Base-by-base conservation (phyloP, 1,284 basidiomycete genomes). In the Rhodotorula sp. region DNA sequence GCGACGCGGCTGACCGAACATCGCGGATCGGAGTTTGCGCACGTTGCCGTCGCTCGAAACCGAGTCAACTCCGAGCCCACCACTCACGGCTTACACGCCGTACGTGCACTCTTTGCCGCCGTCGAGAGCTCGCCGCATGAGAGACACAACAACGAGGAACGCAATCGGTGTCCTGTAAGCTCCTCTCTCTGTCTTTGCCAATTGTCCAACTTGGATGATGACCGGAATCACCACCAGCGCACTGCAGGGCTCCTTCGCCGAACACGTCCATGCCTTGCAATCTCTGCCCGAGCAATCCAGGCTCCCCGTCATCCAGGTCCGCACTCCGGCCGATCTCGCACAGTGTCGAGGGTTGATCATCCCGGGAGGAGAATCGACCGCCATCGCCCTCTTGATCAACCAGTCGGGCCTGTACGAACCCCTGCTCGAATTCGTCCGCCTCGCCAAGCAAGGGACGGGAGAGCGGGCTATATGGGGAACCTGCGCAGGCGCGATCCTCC, bases 401-500 rank as follows among this genome's bases (percentile, higher is more conserved):
- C 85, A 92, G 1, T 87, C 89, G 1, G 91, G 91, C 0, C 85
- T 99, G 57, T 81, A 93, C 18, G 88, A 91, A 38, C 92, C 92
- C 2, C 84, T 99, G 8, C 85, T 87, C 55, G 85, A 86, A 56
- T 97, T 85, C 89, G 82, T 82, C 16, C 18, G 34, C 19, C 43
- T 45, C 7, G 73, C 75, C 8, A 73, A 70, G 61, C 4, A 83
- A 84, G 66, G 84, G 6, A 47, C 82, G 78, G 84, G 2, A 59
- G 80, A 0, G 91, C 89, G 77, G 89, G 92, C 0, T 87, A 14
- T 95, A 1, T 99, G 93, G 92, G 95, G 95, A 4, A 98, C 95
- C 0, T 99, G 95, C 81, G 95, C 95, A 0, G 95, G 95, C 26
- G 95, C 95, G 76, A 98, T 99, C 75, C 84, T 98, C 62, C 86